Conservation (phyloP, 2,329 filamentous ascomycete species). For the Colletotrichum phormii region DNA sequence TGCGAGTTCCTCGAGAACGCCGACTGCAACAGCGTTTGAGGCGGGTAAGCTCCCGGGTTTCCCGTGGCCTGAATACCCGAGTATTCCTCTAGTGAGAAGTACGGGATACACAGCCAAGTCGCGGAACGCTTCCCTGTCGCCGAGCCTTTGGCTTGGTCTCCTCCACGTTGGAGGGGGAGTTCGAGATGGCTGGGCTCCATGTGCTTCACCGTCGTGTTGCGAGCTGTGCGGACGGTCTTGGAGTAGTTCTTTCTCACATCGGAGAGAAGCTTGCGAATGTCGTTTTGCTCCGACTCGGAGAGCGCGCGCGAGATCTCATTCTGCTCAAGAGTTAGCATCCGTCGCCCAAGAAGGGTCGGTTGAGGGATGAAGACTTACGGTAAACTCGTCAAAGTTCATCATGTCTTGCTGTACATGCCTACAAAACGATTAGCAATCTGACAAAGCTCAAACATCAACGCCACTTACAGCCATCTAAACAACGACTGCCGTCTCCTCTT, state of each 20-base stretch:
- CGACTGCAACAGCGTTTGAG: slow-evolving; percentile 56
- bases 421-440: slow-evolving; percentile 33
- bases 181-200: slow-evolving; percentile 55
- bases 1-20: slow-evolving; percentile 53
- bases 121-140: slow-evolving; percentile 38
- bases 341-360: background rate
- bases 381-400: slow-evolving; percentile 57
- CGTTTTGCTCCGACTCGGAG: slow-evolving; percentile 44
- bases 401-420: slow-evolving; percentile 53
- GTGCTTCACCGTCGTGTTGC: slow-evolving; percentile 52
- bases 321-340: slow-evolving; percentile 40
- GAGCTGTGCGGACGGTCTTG: slow-evolving; percentile 51
- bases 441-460: too few species aligned
- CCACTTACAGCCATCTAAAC: slow-evolving; percentile 55
- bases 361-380: slow-evolving; percentile 41
- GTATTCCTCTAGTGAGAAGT: slow-evolving; percentile 59
- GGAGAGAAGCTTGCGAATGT: slow-evolving; percentile 49
- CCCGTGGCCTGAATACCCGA: slow-evolving; percentile 49
- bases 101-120: slow-evolving; percentile 59
- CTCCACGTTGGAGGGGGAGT: slow-evolving; percentile 44
- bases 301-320: slow-evolving; percentile 46
- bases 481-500: slow-evolving; percentile 47
- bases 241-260: slow-evolving; percentile 51
- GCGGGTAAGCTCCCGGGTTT: slow-evolving; percentile 51
- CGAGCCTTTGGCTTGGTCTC: slow-evolving; percentile 38